Percentiles rank a stretch among this genome's conserved stretches.
Evolutionary conservation across 805 yeast species (phyloP).

Genomic region (Debaryomyces castellii): DNA sequence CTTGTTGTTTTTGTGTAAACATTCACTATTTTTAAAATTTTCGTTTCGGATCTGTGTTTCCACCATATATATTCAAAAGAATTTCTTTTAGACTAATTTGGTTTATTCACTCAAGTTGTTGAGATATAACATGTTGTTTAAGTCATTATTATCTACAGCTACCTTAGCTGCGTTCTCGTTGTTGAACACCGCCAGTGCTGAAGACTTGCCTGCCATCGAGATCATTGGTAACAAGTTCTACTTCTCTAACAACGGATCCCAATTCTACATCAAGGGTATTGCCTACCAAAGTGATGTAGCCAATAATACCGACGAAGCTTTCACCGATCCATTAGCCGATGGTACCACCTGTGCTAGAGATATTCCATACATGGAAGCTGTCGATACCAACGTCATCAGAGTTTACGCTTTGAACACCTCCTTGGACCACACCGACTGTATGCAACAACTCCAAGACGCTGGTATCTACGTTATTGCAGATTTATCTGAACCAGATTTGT

Average conservation of each 20-base stretch:
- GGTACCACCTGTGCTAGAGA: conserved; percentile 64
- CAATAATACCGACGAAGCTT: conserved; percentile 43
- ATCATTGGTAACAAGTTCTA: conserved; percentile 77
- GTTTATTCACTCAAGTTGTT: conserved; percentile 1
- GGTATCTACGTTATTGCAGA: conserved; percentile 93
- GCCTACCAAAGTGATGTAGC: conserved; percentile 76
- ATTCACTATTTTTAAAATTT: background rate
- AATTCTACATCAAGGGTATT: conserved; percentile 73
- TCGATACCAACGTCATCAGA: conserved; percentile 69
- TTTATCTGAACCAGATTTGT: conserved; percentile 66
- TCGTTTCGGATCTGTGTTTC: conserved; percentile 1
- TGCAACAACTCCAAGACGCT: conserved; percentile 66
- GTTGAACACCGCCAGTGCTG: conserved; percentile 28
- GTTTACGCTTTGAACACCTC: conserved; percentile 72
- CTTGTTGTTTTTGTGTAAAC: background rate
- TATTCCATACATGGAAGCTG: conserved; percentile 62
- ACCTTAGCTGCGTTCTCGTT: conserved; percentile 15
- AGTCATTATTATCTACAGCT: conserved; percentile 27
- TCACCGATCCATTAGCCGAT: conserved; percentile 73
- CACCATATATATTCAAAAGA: background rate
- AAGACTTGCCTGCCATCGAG: conserved; percentile 61
- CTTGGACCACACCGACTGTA: conserved; percentile 66
- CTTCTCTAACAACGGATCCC: conserved; percentile 75
- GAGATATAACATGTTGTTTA: conserved; percentile 28
- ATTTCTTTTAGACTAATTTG: background rate